phyloP scores from a whole-genome alignment of 176 grass and related monocot species.

The Thinopyrum elongatum region DNA sequence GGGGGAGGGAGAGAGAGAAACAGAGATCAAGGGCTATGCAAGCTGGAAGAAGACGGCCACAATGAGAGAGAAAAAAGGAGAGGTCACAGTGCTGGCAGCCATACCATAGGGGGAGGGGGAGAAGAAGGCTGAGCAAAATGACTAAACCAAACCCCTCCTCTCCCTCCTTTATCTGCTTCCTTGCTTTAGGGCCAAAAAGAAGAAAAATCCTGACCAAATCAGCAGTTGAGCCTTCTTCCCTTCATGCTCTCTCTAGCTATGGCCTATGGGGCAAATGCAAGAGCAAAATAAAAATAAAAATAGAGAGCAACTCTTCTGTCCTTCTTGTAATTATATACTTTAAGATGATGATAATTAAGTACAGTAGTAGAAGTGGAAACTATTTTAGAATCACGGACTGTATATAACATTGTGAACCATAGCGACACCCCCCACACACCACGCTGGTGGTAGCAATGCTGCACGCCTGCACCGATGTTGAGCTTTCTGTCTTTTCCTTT shows the following conservation, averaged over 20 bases:
- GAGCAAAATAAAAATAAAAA: neutral
- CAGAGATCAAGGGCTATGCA: neutral
- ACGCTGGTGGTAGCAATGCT: slow-evolving; percentile 40
- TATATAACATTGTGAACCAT: neutral
- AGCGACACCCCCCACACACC: neutral
- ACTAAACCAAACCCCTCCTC: slow-evolving; percentile 27
- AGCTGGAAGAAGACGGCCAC: neutral
- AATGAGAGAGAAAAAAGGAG: slow-evolving; percentile 23
- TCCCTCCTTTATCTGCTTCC: slow-evolving; percentile 9
- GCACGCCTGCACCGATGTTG: slow-evolving; percentile 40
- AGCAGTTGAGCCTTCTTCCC: neutral
- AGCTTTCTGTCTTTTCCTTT: slow-evolving; percentile 67
- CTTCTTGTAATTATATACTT: neutral
- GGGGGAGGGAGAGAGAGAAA: neutral
- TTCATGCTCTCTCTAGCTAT: neutral
- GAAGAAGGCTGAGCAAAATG: slow-evolving; percentile 27
- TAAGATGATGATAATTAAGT: neutral
- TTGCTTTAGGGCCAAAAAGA: slow-evolving; percentile 29
- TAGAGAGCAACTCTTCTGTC: neutral
- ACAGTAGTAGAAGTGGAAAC: neutral
- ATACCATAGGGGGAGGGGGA: neutral
- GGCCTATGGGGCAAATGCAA: neutral
- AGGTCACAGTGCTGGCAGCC: neutral
- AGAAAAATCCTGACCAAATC: neutral
- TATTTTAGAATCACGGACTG: neutral